Base-by-base conservation (phyloP, 805 yeast species). In the Metschnikowia henanensis region DNA sequence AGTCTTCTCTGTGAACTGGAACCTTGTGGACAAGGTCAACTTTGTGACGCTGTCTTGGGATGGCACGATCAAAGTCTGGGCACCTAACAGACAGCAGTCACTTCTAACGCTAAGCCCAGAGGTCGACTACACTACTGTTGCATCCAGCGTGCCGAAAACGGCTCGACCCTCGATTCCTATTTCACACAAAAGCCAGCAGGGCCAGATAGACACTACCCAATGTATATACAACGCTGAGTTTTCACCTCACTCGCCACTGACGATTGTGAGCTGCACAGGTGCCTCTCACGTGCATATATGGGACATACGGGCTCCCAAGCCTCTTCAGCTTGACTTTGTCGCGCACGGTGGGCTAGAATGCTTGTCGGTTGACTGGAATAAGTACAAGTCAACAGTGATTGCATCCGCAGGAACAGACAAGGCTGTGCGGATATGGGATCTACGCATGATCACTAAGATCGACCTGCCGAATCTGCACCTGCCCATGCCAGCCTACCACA, bases 321-420 rank as follows among this genome's bases (percentile, higher is more conserved):
- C 85, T 2, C 65, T 81, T 9, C 77, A 76, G 49, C 58, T 77
- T 33, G 85, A 81, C 51, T 81, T 77, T 49, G 65, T 83, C 25
- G 86, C 90, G 1, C 96, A 88, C 57, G 77, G 81, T 15, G 95
- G 95, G 1, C 73, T 87, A 37, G 98, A 92, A 60, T 73, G 87
- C 7, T 71, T 94, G 36, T 70, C 85, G 2, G 78, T 90, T 47
- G 98, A 92, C 69, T 91, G 90, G 83, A 94, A 92, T 66, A 91
- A 91, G 61, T 92, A 94, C 63, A 75, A 88, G 56, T 76, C 89
- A 1, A 76, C 83, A 2, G 77, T 89, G 0, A 68, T 92, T 4
- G 96, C 96, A 4, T 80, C 95, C 0, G 94, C 88, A 3, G 95
- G 97, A n/a, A 95, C 92, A 7, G 98, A 92, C 61, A 87, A 87